These are phyloP conservation scores for Kazachstania bromeliacearum DNA, from an alignment of 805 yeast species.

Conservation along the genomic window DNA sequence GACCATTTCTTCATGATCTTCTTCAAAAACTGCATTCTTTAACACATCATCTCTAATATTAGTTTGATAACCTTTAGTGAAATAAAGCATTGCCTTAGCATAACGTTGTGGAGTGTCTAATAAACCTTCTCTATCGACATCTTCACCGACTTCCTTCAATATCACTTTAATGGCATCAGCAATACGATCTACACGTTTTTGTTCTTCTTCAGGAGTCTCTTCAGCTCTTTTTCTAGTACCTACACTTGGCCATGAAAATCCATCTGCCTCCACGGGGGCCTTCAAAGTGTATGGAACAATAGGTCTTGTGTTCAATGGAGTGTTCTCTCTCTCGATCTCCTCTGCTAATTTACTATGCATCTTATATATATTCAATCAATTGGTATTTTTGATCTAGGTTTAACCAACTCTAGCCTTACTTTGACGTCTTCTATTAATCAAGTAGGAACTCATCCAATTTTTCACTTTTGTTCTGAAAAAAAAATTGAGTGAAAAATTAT, in stretches of 20 bases:
- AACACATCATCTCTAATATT: constrained; percentile 78
- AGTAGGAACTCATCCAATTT: no score
- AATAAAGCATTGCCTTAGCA: constrained; percentile 91
- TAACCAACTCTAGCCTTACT: no score
- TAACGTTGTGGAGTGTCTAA: constrained; percentile 92
- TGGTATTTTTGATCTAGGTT: no score
- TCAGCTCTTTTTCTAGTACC: constrained; percentile 77
- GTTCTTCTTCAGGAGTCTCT: constrained; percentile 54
- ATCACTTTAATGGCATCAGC: constrained; percentile 73
- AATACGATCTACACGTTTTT: constrained; percentile 61
- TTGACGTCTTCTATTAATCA: no score
- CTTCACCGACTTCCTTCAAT: constrained; percentile 83
- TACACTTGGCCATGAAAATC: constrained; percentile 85
- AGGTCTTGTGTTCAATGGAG: constrained; percentile 66
- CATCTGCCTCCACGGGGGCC: constrained; percentile 84
- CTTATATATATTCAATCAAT: no score
- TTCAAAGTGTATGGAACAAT: constrained; percentile 75
- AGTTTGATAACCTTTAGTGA: constrained; percentile 95
- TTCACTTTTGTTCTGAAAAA: no score
- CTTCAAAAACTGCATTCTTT: constrained; percentile 92
- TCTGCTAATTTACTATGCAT: not conserved
- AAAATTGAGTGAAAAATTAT: no score
- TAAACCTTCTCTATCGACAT: constrained; percentile 77
- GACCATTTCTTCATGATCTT: constrained; percentile 98
- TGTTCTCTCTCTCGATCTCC: constrained; percentile 14